Base-by-base conservation (phyloP, 75 land plant genomes). In the Isoetes taiwanensis region DNA sequence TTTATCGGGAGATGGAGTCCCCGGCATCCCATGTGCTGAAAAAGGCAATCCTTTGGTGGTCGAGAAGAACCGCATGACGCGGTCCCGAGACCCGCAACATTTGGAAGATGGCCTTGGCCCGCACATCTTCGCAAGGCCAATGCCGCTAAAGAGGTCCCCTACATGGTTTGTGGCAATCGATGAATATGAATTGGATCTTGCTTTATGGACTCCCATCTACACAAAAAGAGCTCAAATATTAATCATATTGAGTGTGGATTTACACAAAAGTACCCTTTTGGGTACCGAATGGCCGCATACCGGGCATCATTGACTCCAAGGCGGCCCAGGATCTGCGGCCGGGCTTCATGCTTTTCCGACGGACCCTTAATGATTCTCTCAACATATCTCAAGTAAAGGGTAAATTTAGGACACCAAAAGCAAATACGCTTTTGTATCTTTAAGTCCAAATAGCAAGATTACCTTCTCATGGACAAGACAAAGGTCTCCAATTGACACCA, bases 1-100 rank as follows among this genome's bases (percentile, higher is more conserved):
- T n/a, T n/a, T n/a, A n/a, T n/a, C n/a, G n/a, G n/a, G n/a, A n/a
- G n/a, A n/a, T n/a, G n/a, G n/a, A n/a, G n/a, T n/a, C n/a, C n/a
- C n/a, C n/a, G n/a, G n/a, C n/a, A n/a, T n/a, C 12, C 1, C 16
- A 2, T 6, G 5, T 32, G 38, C 4, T 46, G 33, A 34, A 66
- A 32, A 56, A 70, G 67, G 63, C 46, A 70, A 70, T 29, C 72
- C 72, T 56, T 70, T 66, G n/a, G 12, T 66, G 67, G 27, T 63
- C 67, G 28, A 57, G 61, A 28, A 61, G 9, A 46, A 70, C 63
- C 26, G 72, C 72, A 57, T 70, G 72, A 24, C 63, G 72, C 17
- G 72, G 63, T 10, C 72, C 72, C 9, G n/a, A n/a, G n/a, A n/a
- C 72, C 72, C 26, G 72, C 72, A 43, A 70, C 58, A 39, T 70